Conservation (phyloP, 2,329 filamentous ascomycete species). For the Cercospora berteroae region DNA sequence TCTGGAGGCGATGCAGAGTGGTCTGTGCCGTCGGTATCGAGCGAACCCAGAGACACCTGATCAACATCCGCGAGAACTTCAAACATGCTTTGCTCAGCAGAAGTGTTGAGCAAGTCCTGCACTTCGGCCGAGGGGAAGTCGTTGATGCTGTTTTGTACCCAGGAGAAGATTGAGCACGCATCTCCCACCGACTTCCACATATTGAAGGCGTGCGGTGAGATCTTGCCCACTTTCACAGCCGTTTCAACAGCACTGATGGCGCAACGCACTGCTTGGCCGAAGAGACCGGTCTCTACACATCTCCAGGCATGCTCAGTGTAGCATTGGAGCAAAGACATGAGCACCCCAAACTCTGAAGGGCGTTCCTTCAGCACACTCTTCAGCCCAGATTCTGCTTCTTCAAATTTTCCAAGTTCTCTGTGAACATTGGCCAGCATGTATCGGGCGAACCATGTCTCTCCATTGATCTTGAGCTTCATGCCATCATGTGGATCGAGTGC, state of each 20-base stretch:
- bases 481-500: constrained; percentile 72
- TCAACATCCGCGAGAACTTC: constrained; percentile 68
- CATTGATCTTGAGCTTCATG: constrained; percentile 53
- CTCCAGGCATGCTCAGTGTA: constrained; percentile 77
- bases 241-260: constrained; percentile 68
- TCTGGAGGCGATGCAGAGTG: constrained; percentile 45
- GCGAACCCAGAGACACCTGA: constrained; percentile 44
- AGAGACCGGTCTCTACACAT: constrained; percentile 77
- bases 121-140: constrained; percentile 63
- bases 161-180: constrained; percentile 79
- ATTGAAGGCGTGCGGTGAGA: constrained; percentile 75
- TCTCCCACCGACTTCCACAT: constrained; percentile 93
- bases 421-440: constrained; percentile 97
- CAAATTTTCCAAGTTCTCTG: constrained; percentile 85
- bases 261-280: constrained; percentile 74
- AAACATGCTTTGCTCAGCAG: constrained; percentile 56
- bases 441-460: constrained; percentile 88
- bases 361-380: constrained; percentile 66
- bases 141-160: constrained; percentile 64
- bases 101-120: constrained; percentile 56
- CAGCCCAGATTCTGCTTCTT: constrained; percentile 77
- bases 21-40: constrained; percentile 28
- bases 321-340: constrained; percentile 83
- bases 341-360: constrained; percentile 77
- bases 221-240: constrained; percentile 60